Conservation (phyloP, 164 flowering plant genomes). For the Stephania japonica region DNA sequence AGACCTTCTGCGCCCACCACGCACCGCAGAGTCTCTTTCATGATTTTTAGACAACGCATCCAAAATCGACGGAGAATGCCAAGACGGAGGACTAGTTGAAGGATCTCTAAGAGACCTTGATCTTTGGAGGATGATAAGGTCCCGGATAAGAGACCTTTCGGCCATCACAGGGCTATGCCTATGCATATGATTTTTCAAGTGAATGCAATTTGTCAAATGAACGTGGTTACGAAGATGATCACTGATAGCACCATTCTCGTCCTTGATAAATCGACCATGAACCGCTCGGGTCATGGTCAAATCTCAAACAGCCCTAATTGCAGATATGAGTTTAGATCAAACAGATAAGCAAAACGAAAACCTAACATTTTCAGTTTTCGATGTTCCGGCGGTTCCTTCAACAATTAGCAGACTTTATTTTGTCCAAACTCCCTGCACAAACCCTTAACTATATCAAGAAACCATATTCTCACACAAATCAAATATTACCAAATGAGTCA, state of each 20-base stretch:
- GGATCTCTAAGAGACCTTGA: slow-evolving; percentile 93
- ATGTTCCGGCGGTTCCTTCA: slow-evolving; percentile 1
- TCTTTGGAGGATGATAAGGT: slow-evolving; percentile 77
- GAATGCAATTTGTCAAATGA: slow-evolving; percentile 90
- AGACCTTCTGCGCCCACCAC: slow-evolving; percentile 63
- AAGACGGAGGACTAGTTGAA: slow-evolving; percentile 80
- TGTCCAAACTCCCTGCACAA: not conserved
- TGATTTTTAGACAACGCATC: slow-evolving; percentile 46
- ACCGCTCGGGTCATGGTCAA: slow-evolving; percentile 80
- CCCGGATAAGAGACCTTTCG: slow-evolving; percentile 79
- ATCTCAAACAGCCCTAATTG: slow-evolving; percentile 16
- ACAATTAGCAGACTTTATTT: not conserved
- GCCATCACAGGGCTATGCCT: slow-evolving; percentile 68
- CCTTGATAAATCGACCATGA: slow-evolving; percentile 63
- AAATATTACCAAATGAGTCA: not conserved
- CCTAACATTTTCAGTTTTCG: slow-evolving; percentile 16
- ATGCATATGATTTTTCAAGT: slow-evolving; percentile 96
- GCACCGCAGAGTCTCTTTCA: slow-evolving; percentile 34
- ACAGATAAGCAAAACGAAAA: slow-evolving; percentile 16
- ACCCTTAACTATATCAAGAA: not conserved
- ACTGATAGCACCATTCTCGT: slow-evolving; percentile 70
- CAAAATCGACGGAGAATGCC: slow-evolving; percentile 66
- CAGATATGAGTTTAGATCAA: slow-evolving; percentile 17
- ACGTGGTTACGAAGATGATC: slow-evolving; percentile 91
- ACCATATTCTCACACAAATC: not conserved